Evolutionary conservation across 2,329 filamentous ascomycete species (phyloP), one percentile per base, ranked within the genome.

Genomic region (Coniochaeta sp.): DNA sequence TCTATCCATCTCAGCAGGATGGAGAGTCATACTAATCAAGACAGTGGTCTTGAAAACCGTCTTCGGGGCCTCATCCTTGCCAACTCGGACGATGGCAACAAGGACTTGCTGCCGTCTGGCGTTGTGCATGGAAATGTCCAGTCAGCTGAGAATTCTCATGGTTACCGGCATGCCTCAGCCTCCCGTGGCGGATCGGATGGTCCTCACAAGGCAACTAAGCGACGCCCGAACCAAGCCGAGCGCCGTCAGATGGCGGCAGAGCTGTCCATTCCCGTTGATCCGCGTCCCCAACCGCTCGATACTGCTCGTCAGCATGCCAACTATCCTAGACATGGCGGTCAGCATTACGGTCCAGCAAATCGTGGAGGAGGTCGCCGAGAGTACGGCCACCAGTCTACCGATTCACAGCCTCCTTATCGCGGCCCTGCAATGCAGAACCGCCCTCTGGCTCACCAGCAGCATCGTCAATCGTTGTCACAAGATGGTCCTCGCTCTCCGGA

Each of bases 231-330:
- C 62, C 85, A 88, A 67, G 84, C 85, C 1, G 82, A 87, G 65
- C 77, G 85, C 57, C 80, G 85, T 24, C 83, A 87, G 66, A 84
- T 86, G 81, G 85, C 78, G 60, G 77, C 83, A 5, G 81, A 87
- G 64, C 66, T 86, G 19, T 79, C 81, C 0, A 80, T 87, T 54
- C 77, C 82, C 5, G 76, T 87, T 58, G 81, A 85, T 62, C 70
- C 77, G 14, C 76, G 77, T 60, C 67, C 72, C 19, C 71, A 73
- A 17, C 66, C 68, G 58, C 62, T 68, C 19, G 64, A 69, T 17
- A 61, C 71, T 50, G 67, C 67, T 26, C 68, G 70, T 12, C n/a
- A 47, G 19, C 19, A 47, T 47, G 19, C 43, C 43, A 17, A 65
- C 8, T 68, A 71, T 54, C 65, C 68, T 12, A 65, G 70, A 31